phyloP scores from a whole-genome alignment of 169 alveolate species.

The Perkinsus chesapeaki region DNA sequence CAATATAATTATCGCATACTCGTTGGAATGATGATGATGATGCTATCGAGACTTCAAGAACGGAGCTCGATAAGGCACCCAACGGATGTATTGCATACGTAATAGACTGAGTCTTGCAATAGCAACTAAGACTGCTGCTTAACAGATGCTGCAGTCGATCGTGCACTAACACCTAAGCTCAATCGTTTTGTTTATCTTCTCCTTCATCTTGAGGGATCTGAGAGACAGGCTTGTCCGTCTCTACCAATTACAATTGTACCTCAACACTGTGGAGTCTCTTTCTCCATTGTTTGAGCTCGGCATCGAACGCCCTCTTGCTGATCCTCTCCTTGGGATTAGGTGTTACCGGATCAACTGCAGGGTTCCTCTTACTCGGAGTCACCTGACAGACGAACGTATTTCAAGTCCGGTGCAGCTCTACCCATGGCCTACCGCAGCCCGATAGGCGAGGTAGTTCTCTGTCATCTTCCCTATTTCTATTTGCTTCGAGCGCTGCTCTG shows the following conservation, averaged over 20 bases:
- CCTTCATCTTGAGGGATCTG: not conserved
- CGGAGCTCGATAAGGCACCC: not conserved
- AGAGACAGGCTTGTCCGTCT: not conserved
- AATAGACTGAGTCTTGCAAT: not conserved
- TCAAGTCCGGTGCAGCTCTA: not conserved
- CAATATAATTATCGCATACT: not conserved
- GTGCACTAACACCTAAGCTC: not conserved
- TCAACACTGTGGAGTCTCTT: not conserved
- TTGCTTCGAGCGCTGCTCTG: not conserved
- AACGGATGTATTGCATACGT: not conserved
- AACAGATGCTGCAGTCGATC: not conserved
- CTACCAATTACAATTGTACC: not conserved
- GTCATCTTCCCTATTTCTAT: not conserved
- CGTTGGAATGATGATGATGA: not conserved
- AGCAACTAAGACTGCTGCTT: not conserved
- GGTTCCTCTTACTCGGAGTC: not conserved
- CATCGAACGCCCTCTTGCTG: slow-evolving; percentile 3
- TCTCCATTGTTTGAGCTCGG: not conserved
- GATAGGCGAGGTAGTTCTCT: not conserved
- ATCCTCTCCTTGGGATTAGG: not conserved
- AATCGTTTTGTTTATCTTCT: not conserved
- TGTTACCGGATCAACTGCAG: not conserved
- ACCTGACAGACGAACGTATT: not conserved
- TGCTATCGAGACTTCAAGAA: not conserved
- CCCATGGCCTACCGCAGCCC: not conserved